These are phyloP conservation scores for Amanita rubescens DNA, from an alignment of 768 basidiomycete genomes.

Conservation along the genomic window DNA sequence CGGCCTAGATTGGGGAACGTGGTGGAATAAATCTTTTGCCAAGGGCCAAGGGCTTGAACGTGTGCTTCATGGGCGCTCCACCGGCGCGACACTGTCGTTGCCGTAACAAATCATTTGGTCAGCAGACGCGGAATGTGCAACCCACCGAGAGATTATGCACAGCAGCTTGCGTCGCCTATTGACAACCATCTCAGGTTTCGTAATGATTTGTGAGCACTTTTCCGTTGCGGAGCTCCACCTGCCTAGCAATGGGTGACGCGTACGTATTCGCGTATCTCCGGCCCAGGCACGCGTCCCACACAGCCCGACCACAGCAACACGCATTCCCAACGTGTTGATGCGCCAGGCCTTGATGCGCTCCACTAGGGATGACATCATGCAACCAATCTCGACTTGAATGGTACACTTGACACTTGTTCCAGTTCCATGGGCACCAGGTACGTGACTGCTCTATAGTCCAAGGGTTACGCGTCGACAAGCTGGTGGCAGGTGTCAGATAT, in stretches of 20 bases:
- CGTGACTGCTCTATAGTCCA: too few relatives aligned
- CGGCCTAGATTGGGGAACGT: too few relatives aligned
- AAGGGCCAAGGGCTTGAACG: too few relatives aligned
- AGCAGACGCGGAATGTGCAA: neutral
- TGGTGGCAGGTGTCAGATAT: too few relatives aligned
- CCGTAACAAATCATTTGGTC: neutral
- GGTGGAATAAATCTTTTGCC: too few relatives aligned
- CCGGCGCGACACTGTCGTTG: neutral
- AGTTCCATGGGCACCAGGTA: too few relatives aligned
- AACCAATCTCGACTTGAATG: neutral
- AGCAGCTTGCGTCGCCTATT: neutral
- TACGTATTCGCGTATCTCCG: neutral
- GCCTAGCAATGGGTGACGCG: neutral
- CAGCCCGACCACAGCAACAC: neutral
- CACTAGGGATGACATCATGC: neutral
- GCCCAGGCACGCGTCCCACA: neutral
- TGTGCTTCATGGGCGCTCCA: neutral
- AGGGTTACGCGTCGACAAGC: too few relatives aligned
- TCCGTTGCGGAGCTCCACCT: neutral
- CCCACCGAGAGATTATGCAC: neutral
- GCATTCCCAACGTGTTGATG: neutral
- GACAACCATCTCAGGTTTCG: neutral
- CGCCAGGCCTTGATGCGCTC: neutral
- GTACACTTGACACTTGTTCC: neutral
- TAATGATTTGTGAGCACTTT: neutral